These are phyloP conservation scores for Ascochyta viciae-villosae DNA, from an alignment of 2,329 filamentous ascomycete species.

Conservation along the genomic window DNA sequence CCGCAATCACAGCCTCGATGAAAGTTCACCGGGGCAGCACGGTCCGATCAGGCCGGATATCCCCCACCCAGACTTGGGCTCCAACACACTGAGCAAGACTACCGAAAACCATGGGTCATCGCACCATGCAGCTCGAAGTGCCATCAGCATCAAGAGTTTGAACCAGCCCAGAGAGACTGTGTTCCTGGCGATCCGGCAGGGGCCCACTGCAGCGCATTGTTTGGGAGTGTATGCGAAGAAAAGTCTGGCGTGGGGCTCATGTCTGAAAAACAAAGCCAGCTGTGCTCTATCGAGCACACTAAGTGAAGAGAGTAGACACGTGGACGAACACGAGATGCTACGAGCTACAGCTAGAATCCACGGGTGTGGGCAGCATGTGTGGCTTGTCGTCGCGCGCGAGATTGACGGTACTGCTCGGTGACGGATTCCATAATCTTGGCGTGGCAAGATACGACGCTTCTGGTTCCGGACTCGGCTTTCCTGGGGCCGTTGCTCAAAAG, in stretches of 20 bases:
- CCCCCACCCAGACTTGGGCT: slow-evolving; percentile 26
- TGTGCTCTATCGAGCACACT: slow-evolving; percentile 19
- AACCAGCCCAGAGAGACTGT: slow-evolving; percentile 7
- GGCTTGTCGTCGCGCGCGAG: slow-evolving; percentile 20
- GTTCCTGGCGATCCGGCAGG: slow-evolving; percentile 27
- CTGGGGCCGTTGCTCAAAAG: too few relatives aligned
- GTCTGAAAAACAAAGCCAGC: slow-evolving; percentile 32
- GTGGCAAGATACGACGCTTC: neutral
- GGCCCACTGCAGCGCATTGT: slow-evolving; percentile 23
- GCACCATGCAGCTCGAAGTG: slow-evolving; percentile 15
- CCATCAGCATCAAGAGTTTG: neutral
- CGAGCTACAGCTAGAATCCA: slow-evolving; percentile 21
- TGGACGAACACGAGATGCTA: slow-evolving; percentile 21
- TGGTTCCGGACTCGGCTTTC: too few relatives aligned
- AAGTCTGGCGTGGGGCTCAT: slow-evolving; percentile 33
- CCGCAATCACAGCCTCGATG: slow-evolving; percentile 12
- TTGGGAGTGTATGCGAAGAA: slow-evolving; percentile 27
- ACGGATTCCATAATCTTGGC: neutral
- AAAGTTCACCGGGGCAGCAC: slow-evolving; percentile 4
- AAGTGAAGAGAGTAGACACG: slow-evolving; percentile 20
- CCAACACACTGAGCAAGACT: neutral
- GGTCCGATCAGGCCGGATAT: slow-evolving; percentile 29
- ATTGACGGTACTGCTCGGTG: neutral
- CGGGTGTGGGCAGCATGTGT: slow-evolving; percentile 24
- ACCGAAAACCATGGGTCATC: slow-evolving; percentile 13